Evolutionary conservation across 2,329 filamentous ascomycete species (phyloP), one percentile per base, ranked within the genome.

Genomic region (Torrubiellomyces zombiae): DNA sequence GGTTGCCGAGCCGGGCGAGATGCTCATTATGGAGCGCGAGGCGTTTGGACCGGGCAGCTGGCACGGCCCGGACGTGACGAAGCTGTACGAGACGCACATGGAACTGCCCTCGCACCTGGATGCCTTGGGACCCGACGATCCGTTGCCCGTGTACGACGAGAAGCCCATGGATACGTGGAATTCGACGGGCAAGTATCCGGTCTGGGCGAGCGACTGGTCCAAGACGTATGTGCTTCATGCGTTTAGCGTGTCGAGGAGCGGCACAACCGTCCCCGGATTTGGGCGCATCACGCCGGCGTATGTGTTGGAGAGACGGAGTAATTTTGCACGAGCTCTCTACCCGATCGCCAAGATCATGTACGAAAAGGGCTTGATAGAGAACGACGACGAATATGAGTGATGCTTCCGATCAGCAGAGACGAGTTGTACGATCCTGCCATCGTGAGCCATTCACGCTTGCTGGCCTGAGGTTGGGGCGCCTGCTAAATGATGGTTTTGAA

Each of bases 21-120:
- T 40, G 26, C 35, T 44, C 16, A 37, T 39, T 17, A 23, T 44
- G 29, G 33, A 38, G 9, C 35, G 28, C 7, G 25, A 34, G 17
- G 40, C 39, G 9, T 38, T 42, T 23, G 37, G 34, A 12, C 42
- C 38, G 9, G 28, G 34, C 5, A 30, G 37, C 14, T 43, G 39
- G 36, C 13, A 12, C 5, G 14, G 16, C 5, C 10, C 30, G 2
- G 25, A 38, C 13, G 28, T 18, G 9, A 21, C 27, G 3, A 16
- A 20, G n/a, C 26, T 43, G n/a, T 38, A 33, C 18, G 20, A 25
- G 6, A 11, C 28, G 3, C 38, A 39, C 21, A 28, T 29, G 21
- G 32, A 33, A 13, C 25, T 24, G 7, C 10, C 26, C 21, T 20
- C 21, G 8, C 18, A 29, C n/a, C 21, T 28, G 15, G 18, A 22